Conservation (phyloP, 805 yeast species). For the Pichia ethanolica region DNA sequence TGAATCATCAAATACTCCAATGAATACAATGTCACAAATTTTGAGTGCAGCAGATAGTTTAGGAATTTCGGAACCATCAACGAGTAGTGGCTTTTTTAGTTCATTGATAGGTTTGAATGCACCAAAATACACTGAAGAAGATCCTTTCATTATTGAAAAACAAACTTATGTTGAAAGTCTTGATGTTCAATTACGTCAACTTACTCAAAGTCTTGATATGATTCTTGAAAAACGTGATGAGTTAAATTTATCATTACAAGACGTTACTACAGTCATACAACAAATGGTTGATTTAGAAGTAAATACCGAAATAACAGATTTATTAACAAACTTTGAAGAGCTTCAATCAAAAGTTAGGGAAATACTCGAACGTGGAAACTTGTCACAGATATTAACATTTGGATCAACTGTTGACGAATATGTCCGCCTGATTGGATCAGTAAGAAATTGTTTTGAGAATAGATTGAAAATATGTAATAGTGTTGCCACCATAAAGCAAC, state of each 20-base stretch:
- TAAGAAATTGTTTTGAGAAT: conserved; percentile 65
- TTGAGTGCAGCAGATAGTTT: conserved; percentile 17
- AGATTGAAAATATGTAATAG: conserved; percentile 51
- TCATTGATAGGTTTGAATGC: conserved; percentile 60
- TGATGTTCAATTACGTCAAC: conserved; percentile 63
- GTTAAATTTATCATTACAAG: conserved; percentile 59
- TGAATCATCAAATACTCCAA: conserved; percentile 16
- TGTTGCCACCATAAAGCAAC: conserved; percentile 37
- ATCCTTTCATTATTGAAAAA: conserved; percentile 66
- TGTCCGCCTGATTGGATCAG: conserved; percentile 65
- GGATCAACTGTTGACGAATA: conserved; percentile 89
- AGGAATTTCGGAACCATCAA: conserved; percentile 15
- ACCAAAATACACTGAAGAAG: conserved; percentile 65
- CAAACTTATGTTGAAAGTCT: conserved; percentile 60
- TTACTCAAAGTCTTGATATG: conserved; percentile 64
- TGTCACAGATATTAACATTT: conserved; percentile 80
- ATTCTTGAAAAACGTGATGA: conserved; percentile 73
- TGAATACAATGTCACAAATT: conserved; percentile 23
- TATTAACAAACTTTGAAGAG: conserved; percentile 63
- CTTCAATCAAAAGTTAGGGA: conserved; percentile 67
- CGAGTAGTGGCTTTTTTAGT: conserved; percentile 52
- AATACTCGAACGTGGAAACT: conserved; percentile 64
- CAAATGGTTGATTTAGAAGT: conserved; percentile 70
- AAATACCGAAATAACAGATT: conserved; percentile 53
- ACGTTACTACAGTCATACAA: conserved; percentile 45